Conservation (phyloP, 179 eudicot species). For the Spergularia azorica region DNA sequence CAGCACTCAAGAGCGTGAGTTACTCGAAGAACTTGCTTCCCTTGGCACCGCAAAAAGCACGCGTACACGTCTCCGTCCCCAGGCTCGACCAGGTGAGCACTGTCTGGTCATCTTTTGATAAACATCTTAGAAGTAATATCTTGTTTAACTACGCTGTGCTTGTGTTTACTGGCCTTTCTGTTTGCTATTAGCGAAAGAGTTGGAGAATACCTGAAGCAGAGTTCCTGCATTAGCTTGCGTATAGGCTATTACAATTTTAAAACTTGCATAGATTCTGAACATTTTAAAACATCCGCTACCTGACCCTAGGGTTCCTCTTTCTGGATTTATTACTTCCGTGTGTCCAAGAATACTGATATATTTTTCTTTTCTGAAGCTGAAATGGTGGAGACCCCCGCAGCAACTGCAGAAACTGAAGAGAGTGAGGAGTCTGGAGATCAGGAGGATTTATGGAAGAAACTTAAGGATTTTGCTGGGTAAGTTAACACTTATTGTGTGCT, state of each 20-base stretch:
- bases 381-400: constrained; percentile 42
- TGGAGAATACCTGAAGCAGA: too few relatives aligned
- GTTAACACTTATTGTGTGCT: neutral
- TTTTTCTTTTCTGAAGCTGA: constrained; percentile 44
- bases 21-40: constrained; percentile 83
- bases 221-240: neutral
- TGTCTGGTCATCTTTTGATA: constrained; percentile 5
- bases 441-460: constrained; percentile 59
- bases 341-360: neutral
- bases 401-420: constrained; percentile 36
- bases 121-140: neutral
- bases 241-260: too few relatives aligned
- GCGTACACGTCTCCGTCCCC: constrained; percentile 67
- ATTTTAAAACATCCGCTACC: neutral
- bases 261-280: too few relatives aligned
- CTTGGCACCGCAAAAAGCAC: constrained; percentile 49
- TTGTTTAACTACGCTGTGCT: constrained; percentile 1
- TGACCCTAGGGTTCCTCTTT: neutral
- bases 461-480: constrained; percentile 91
- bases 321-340: neutral
- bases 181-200: neutral
- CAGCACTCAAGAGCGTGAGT: constrained; percentile 77
- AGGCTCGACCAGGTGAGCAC: constrained; percentile 60
- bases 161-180: neutral
- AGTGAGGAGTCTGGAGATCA: constrained; percentile 55